phyloP scores from a whole-genome alignment of 2,329 filamentous ascomycete genomes.

The Rhexocercosporidium sp. region DNA sequence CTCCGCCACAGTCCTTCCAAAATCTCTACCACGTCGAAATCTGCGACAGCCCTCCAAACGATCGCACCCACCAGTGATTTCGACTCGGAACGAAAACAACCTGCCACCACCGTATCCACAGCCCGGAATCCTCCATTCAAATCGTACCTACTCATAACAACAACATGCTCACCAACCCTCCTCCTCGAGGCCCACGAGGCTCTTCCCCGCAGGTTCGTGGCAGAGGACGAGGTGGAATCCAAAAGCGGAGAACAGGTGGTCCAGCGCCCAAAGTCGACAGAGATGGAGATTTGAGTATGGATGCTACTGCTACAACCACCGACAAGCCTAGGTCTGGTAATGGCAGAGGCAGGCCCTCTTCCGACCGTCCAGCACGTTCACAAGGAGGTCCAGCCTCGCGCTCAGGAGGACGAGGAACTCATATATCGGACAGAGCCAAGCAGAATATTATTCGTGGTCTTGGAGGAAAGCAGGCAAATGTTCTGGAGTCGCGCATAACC shows the following conservation, averaged over 20 bases:
- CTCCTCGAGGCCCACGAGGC: constrained; percentile 39
- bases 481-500: constrained; percentile 35
- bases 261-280: constrained; percentile 53
- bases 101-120: not conserved
- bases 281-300: constrained; percentile 68
- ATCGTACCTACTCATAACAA: not conserved
- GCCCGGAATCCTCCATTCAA: not conserved
- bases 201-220: constrained; percentile 37
- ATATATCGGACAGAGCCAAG: constrained; percentile 34
- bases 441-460: constrained; percentile 46
- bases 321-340: not conserved
- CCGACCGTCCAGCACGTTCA: constrained; percentile 24
- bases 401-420: constrained; percentile 43
- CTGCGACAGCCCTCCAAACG: constrained; percentile 10
- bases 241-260: constrained; percentile 50
- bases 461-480: constrained; percentile 40
- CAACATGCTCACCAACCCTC: constrained; percentile 18
- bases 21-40: constrained; percentile 2
- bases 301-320: constrained; percentile 42
- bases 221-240: constrained; percentile 53
- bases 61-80: constrained; percentile 13
- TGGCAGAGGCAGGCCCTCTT: constrained; percentile 27
- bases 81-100: not conserved
- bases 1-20: constrained; percentile 15
- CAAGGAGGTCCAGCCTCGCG: constrained; percentile 40